A percentile compares a stretch with the other conserved stretches of the same genome.
Conservation (phyloP, 1,284 basidiomycete genomes). For the Phellinidium pouzarii region DNA sequence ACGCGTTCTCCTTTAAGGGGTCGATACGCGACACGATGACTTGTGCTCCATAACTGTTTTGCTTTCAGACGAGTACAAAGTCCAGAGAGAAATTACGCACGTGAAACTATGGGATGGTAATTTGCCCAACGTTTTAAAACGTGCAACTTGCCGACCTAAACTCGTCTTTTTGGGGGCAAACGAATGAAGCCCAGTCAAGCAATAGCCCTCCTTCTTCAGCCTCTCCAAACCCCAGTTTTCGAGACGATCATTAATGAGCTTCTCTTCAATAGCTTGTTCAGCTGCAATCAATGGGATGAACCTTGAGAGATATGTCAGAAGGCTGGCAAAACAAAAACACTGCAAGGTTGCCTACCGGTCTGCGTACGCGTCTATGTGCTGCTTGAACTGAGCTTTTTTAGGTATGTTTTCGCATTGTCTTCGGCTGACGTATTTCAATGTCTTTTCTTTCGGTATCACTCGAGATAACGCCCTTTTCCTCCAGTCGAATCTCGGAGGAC, state of each 20-base stretch:
- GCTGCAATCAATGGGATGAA: conserved; percentile 56
- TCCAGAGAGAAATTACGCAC: conserved; percentile 33
- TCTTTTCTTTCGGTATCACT: background rate
- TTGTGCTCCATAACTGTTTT: conserved; percentile 39
- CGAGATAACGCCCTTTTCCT: conserved; percentile 10
- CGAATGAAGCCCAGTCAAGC: conserved; percentile 53
- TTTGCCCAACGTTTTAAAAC: conserved; percentile 42
- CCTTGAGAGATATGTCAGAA: conserved; percentile 30
- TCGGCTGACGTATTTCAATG: background rate
- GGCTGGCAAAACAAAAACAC: background rate
- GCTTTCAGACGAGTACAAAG: conserved; percentile 5
- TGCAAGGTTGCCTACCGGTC: conserved; percentile 31
- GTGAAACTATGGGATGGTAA: conserved; percentile 59
- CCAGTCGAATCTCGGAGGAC: conserved; percentile 12
- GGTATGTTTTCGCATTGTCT: background rate
- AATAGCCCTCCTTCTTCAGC: conserved; percentile 62
- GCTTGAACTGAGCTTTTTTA: background rate
- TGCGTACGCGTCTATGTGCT: conserved; percentile 18
- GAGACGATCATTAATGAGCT: conserved; percentile 52
- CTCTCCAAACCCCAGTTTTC: conserved; percentile 55
- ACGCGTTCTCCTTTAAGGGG: conserved; percentile 41
- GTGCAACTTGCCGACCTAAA: conserved; percentile 55
- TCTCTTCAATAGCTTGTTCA: conserved; percentile 61
- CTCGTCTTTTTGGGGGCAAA: conserved; percentile 58
- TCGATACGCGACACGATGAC: conserved; percentile 58